Evolutionary conservation across 495 filamentous ascomycete species (phyloP).

Genomic region (Penicillium verhagenii): DNA sequence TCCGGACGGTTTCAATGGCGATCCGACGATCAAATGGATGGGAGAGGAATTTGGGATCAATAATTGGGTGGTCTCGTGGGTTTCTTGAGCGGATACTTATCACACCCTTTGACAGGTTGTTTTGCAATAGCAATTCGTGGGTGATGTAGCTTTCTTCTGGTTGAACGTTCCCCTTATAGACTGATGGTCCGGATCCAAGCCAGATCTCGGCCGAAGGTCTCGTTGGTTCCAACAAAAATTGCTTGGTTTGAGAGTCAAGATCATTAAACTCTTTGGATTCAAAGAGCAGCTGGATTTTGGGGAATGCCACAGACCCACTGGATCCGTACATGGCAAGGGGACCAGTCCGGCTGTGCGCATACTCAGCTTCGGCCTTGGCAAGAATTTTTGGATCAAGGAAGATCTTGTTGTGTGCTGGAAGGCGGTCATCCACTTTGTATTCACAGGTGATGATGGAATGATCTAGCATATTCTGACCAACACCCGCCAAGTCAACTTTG

Average conservation of each 20-base stretch:
- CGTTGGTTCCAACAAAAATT: neutral
- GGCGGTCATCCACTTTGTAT: constrained; percentile 2
- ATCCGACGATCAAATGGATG: constrained; percentile 4
- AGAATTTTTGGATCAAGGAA: neutral
- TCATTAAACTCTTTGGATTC: neutral
- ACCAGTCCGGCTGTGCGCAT: neutral
- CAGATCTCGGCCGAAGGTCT: constrained; percentile 3
- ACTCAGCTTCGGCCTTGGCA: neutral
- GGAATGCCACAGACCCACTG: neutral
- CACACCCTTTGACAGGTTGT: neutral
- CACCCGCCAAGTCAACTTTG: neutral
- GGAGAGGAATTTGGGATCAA: neutral
- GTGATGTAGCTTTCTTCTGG: constrained; percentile 5
- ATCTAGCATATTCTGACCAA: constrained; percentile 3
- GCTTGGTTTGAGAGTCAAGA: neutral
- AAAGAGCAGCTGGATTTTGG: neutral
- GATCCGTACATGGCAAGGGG: constrained; percentile 4
- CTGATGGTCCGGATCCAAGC: constrained; percentile 3
- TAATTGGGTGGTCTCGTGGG: neutral
- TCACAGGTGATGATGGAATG: constrained; percentile 7
- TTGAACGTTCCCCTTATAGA: neutral
- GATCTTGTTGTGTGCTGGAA: neutral
- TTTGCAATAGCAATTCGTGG: constrained; percentile 1
- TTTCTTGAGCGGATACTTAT: neutral
- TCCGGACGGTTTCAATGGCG: constrained; percentile 1